Conservation (phyloP, 208 protist genomes). For the Trypanosomatidae sp. region DNA sequence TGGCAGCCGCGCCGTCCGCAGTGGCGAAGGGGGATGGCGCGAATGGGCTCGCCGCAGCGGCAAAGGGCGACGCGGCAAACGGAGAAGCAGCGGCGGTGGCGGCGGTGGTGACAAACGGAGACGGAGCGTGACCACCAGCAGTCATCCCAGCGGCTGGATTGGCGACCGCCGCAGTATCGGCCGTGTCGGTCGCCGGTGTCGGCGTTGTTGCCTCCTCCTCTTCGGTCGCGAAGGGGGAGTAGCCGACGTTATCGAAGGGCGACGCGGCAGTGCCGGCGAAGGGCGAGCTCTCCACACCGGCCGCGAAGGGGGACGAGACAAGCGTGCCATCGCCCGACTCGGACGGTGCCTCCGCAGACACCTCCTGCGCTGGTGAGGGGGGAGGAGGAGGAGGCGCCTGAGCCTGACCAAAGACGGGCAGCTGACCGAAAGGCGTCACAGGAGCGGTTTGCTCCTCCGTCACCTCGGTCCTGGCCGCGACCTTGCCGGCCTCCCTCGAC, state of each 20-base stretch:
- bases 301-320: constrained; percentile 66
- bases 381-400: constrained; percentile 18
- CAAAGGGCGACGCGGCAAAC: too few relatives aligned
- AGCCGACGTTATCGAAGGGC: constrained; percentile 30
- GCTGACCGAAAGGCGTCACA: constrained; percentile 74
- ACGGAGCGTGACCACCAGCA: constrained; percentile 11
- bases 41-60: constrained; percentile 15
- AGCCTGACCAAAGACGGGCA: constrained; percentile 75
- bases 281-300: constrained; percentile 18
- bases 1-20: too few relatives aligned
- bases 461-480: constrained; percentile 11
- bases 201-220: background rate
- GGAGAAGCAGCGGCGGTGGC: too few relatives aligned
- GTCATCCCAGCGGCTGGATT: background rate
- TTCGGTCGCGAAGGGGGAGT: constrained; percentile 42
- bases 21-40: too few relatives aligned
- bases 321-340: constrained; percentile 2
- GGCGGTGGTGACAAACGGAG: too few relatives aligned
- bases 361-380: background rate
- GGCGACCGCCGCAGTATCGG: background rate
- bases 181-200: too few relatives aligned
- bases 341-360: background rate
- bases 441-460: constrained; percentile 44
- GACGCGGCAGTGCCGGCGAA: constrained; percentile 36
- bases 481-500: constrained; percentile 9